Evolutionary conservation across 495 filamentous ascomycete genomes (phyloP).

Genomic region (Tetracladium setigerum): DNA sequence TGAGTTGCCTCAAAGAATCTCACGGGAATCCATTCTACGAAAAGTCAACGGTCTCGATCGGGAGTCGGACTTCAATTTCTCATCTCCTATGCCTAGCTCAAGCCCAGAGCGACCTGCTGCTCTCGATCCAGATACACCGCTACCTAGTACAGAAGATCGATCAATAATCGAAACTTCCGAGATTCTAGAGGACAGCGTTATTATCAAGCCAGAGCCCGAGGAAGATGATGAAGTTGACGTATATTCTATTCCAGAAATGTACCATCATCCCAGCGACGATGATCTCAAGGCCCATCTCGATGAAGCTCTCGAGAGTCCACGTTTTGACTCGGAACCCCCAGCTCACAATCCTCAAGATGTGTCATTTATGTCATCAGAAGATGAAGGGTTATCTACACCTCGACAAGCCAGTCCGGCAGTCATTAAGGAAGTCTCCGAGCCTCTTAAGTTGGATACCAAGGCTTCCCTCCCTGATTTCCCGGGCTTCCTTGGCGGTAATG

Average conservation of each 20-base stretch:
- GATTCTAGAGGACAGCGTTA: constrained; percentile 46
- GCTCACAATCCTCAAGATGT: constrained; percentile 15
- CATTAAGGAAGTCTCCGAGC: constrained; percentile 21
- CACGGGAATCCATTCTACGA: constrained; percentile 84
- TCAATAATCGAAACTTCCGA: constrained; percentile 32
- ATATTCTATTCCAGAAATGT: constrained; percentile 65
- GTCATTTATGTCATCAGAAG: constrained; percentile 19
- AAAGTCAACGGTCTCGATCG: constrained; percentile 70
- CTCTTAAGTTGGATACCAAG: constrained; percentile 15
- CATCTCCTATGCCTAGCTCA: constrained; percentile 46
- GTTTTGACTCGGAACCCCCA: constrained; percentile 31
- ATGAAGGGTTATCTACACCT: constrained; percentile 32
- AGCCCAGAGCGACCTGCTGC: constrained; percentile 38
- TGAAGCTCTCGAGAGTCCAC: constrained; percentile 32
- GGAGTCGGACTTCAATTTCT: constrained; percentile 58
- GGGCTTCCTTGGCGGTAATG: constrained; percentile 30
- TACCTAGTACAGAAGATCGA: constrained; percentile 67
- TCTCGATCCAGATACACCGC: constrained; percentile 77
- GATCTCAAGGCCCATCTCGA: constrained; percentile 34
- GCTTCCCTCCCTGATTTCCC: constrained; percentile 41
- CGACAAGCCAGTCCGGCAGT: constrained; percentile 20
- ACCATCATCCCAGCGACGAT: constrained; percentile 33
- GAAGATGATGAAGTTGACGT: constrained; percentile 55
- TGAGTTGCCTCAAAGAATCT: constrained; percentile 69
- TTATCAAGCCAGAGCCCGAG: constrained; percentile 58